Evolutionary conservation across 2,329 filamentous ascomycete genomes (phyloP), one percentile per base, ranked within the genome.

Genomic region (Colletotrichum sp.): DNA sequence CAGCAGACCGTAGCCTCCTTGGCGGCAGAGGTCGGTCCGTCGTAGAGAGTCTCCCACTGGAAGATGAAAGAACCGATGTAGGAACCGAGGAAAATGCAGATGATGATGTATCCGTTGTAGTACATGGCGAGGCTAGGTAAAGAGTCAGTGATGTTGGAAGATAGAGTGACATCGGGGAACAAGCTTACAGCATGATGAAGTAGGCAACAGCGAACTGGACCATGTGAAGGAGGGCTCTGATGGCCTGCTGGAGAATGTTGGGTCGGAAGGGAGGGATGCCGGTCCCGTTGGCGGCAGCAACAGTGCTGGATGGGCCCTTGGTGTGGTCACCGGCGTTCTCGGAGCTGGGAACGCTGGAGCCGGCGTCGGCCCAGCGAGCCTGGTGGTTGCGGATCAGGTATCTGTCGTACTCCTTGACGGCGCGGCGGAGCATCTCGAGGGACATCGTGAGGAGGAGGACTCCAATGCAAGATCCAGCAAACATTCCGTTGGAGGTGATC

Each of bases 401-500:
- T 30, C 90, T 88, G 83, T 97, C 95, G 83, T 93, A 96, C 83
- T 96, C 94, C 79, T 94, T 93, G 78, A 90, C 89, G 28, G 90
- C 80, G 34, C 95, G 93, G 66, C 95, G 94, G 26, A 97, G 89
- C 73, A 93, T 86, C 82, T 97, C 95, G 79, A 97, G 92, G 8
- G 86, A 81, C 69, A 96, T 89, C 79, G 94, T 94, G 69, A 98
- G 91, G n/a, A 93, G 86, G 77, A 95, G 88, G 44, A 95, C 92
- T 76, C 94, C 95, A 81, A 98, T 93, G 86, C 95, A 97, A 69
- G 93, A 94, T 26, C 93, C 95, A 64, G 94, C 95, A 82, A 98
- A 96, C 89, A 94, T 94, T 83, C 90, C 92, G 28, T 32, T 55
- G 39, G 49, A n/a, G n/a, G 24, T 34, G 30, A 36, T 36, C 39